Evolutionary conservation across 208 protist genomes (phyloP), one percentile per base, ranked within the genome.

Genomic region (Leishmania aethiopica): DNA sequence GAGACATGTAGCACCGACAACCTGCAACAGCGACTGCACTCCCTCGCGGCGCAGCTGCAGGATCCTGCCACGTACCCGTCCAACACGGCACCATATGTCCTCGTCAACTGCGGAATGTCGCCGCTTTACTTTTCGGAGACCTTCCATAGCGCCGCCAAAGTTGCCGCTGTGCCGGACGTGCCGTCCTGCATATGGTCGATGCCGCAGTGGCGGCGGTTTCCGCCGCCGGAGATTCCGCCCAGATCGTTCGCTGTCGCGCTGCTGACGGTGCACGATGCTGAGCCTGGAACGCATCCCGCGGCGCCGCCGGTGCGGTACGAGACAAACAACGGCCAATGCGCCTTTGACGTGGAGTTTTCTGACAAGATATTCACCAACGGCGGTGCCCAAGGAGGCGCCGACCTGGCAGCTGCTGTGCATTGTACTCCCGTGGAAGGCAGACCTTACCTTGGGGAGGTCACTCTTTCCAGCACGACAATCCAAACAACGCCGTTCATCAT

Each of bases 201-300:
- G 28, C 79, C 86, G 47, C 83, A 73, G 77, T 92, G 92, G 89
- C 47, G 84, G 40, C 59, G 70, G 19, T 88, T 91, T 55, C 92
- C 92, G 15, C 88, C 92, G 32, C 89, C 86, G 3, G 86, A 89
- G 80, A 76, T 95, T 22, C 84, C 88, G 0, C 73, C 92, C 8
- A 76, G 75, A 32, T 81, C 81, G 11, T 91, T 94, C 49, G 73
- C 83, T 2, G 85, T 94, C 7, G 57, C 82, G 28, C 59, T 86
- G 78, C 75, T 86, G 11, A n/a, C 55, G 6, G 45, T 57, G 17
- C 64, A 80, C 25, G 51, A 25, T 25, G 15, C 40, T 74, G 70
- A 53, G 45, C 5, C 42, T 49, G 53, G 51, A 6, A 3, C 32
- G 55, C 45, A 60, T 2, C 22, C 15, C 1, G 53, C 64, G 25